Evolutionary conservation across 345 rosid genomes (phyloP).

Genomic region (Angophora floribunda): DNA sequence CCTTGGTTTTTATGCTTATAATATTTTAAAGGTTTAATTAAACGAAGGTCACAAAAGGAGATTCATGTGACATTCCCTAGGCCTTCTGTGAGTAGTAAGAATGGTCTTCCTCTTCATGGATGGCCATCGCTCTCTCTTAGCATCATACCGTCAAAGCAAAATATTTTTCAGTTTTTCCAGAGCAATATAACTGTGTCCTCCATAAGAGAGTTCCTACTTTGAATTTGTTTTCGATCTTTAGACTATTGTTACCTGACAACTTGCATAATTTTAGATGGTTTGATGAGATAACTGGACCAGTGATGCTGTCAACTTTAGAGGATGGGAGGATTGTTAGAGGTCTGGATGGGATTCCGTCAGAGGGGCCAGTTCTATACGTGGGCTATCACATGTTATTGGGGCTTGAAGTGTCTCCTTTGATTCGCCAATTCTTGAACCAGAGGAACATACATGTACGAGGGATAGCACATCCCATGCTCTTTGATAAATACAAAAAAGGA

Average conservation of each 20-base stretch:
- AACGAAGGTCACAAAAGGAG: background rate
- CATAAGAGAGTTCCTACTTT: background rate
- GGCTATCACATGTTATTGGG: conserved; percentile 82
- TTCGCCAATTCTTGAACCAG: conserved; percentile 24
- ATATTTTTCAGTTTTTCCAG: background rate
- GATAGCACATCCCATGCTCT: conserved; percentile 54
- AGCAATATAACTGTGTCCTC: background rate
- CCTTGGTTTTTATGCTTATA: background rate
- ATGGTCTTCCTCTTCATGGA: background rate
- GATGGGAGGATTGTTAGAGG: conserved; percentile 58
- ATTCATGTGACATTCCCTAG: background rate
- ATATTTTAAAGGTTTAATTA: background rate
- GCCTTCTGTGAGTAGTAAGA: background rate
- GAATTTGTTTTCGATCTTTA: background rate
- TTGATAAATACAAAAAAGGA: conserved; percentile 20
- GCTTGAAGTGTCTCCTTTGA: conserved; percentile 37
- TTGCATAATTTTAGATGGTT: conserved; percentile 15
- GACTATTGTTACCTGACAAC: background rate
- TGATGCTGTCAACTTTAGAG: conserved; percentile 61
- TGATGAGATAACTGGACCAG: conserved; percentile 28
- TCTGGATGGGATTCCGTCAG: conserved; percentile 63
- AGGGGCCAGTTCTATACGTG: conserved; percentile 68
- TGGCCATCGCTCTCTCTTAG: background rate
- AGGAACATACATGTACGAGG: conserved; percentile 60
- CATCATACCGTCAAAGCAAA: background rate